Evolutionary conservation across 163 green algal genomes (phyloP), one percentile per base, ranked within the genome.

Genomic region (Scenedesmus sp.): DNA sequence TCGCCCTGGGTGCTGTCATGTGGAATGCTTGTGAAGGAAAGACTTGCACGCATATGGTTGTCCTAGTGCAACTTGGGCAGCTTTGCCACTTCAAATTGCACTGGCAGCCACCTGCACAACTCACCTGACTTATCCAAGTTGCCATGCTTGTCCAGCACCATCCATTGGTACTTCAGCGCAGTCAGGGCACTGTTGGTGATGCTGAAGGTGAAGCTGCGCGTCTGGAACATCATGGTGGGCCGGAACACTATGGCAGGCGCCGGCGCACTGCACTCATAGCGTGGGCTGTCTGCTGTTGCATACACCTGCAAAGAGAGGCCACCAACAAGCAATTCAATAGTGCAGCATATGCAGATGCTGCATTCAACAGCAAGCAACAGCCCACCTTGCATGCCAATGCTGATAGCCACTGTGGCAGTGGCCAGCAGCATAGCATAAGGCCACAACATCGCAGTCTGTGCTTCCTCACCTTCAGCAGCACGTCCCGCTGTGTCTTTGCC

Each of bases 211-310:
- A 96, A 97, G 52, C 86, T 83, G n/a, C 97, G 94, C 18, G 94
- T 95, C 92, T 98, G 96, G 93, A 97, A 97, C 97, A 98, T 98
- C 95, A 97, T 97, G 52, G 97, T 98, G 12, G 95, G 92, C 88
- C 93, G 90, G 96, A 98, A 98, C 55, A 93, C 76, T 90, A 98
- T 96, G 62, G 92, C 70, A 2, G 83, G 87, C 20, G 92, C 88
- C 6, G 82, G 89, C 0, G 66, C 62, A 59, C 96, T 95, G 90
- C 93, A 97, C 60, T 94, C 93, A 87, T 95, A 97, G 9, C 89
- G 86, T 4, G 95, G 92, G 60, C 95, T 96, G 94, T 98, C 97
- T 0, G 95, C 93, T 3, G 95, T 92, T 0, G 94, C 95, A 91
- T 93, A 92, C 70, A 98, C 93, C 94, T 96, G 91, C 55, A 70